Percentiles rank a stretch among this genome's conserved stretches.
phyloP scores from a whole-genome alignment of 345 rosid species.

The Dipteronia dyeriana region DNA sequence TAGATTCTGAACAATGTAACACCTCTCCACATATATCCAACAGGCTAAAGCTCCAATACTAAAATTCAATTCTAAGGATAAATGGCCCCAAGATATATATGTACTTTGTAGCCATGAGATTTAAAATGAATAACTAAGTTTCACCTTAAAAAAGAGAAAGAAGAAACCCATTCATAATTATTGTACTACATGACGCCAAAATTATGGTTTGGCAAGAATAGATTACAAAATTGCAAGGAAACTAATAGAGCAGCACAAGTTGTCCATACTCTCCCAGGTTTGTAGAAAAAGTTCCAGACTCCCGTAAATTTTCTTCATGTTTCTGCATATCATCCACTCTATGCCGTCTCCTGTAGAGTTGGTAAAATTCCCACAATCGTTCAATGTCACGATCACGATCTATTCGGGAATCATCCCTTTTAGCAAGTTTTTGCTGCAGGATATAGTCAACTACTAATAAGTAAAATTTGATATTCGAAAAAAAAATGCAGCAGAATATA shows the following conservation, averaged over 20 bases:
- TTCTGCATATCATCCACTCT: slow-evolving; percentile 87
- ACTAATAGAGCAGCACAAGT: slow-evolving; percentile 11
- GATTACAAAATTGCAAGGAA: slow-evolving; percentile 7
- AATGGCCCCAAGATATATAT: neutral
- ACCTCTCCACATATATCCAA: neutral
- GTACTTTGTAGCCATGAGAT: slow-evolving; percentile 3
- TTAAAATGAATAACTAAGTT: slow-evolving; percentile 19
- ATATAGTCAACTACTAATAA: slow-evolving; percentile 16
- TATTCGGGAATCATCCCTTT: slow-evolving; percentile 70
- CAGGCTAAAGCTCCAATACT: neutral
- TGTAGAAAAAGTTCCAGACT: slow-evolving; percentile 75
- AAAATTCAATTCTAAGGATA: too few species aligned
- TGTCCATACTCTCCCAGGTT: slow-evolving; percentile 80
- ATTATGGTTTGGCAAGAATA: neutral
- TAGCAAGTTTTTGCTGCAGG: slow-evolving; percentile 95
- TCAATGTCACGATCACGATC: slow-evolving; percentile 86
- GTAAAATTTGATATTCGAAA: neutral
- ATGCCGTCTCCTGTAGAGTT: slow-evolving; percentile 66
- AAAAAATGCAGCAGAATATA: neutral
- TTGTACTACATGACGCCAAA: neutral
- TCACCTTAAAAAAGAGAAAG: neutral
- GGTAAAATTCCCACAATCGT: slow-evolving; percentile 81
- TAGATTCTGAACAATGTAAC: neutral
- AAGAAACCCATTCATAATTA: neutral
- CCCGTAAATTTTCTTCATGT: slow-evolving; percentile 76